Conservation (phyloP, 768 basidiomycete genomes). For the Xanthoconium stramineum region DNA sequence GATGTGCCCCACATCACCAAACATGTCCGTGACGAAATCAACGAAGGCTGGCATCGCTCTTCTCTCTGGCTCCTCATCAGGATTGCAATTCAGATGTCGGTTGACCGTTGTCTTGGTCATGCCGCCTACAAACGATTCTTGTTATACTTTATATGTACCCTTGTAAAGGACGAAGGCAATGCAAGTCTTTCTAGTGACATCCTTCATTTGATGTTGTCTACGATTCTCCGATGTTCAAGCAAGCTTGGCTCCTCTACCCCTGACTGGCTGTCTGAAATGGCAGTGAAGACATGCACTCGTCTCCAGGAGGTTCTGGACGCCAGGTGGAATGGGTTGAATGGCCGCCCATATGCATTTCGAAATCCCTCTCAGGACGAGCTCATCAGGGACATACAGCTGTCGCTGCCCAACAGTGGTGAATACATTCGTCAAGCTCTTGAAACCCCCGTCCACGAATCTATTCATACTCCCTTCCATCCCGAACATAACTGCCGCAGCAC, state of each 20-base stretch:
- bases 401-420: slow-evolving; percentile 16
- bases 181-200: slow-evolving; percentile 16
- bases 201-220: slow-evolving; percentile 23
- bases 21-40: not conserved
- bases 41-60: slow-evolving; percentile 31
- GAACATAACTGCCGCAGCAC: not conserved
- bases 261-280: slow-evolving; percentile 36
- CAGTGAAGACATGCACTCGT: slow-evolving; percentile 28
- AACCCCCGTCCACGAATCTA: not conserved
- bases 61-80: slow-evolving; percentile 33
- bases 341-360: slow-evolving; percentile 21
- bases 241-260: slow-evolving; percentile 10
- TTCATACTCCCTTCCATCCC: not conserved
- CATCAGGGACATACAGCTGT: slow-evolving; percentile 29
- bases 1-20: slow-evolving; percentile 23
- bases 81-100: slow-evolving; percentile 27
- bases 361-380: slow-evolving; percentile 3
- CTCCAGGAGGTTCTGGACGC: slow-evolving; percentile 22
- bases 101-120: slow-evolving; percentile 7
- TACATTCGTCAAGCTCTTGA: slow-evolving; percentile 9
- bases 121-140: slow-evolving; percentile 46
- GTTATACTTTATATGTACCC: slow-evolving; percentile 34
- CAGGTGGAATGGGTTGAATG: slow-evolving; percentile 33
- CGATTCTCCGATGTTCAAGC: slow-evolving; percentile 14
- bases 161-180: slow-evolving; percentile 19